Percentiles rank a stretch among this genome's conserved stretches.
These are phyloP conservation scores for Xylaria sp. DNA, from an alignment of 2,329 filamentous ascomycete genomes.

Conservation along the genomic window DNA sequence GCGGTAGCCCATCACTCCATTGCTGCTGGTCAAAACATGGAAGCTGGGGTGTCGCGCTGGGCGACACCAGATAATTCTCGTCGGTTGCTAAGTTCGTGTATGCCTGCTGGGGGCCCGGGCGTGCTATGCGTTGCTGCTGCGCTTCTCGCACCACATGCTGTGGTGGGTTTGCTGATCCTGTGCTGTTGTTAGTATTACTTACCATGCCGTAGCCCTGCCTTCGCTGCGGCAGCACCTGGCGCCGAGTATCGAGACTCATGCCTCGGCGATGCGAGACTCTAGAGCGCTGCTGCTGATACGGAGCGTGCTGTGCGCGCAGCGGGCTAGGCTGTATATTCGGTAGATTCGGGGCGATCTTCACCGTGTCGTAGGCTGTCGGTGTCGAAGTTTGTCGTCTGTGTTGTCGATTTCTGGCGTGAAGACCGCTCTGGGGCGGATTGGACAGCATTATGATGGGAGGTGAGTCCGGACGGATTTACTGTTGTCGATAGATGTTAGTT, in stretches of 20 bases:
- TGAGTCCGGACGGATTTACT: constrained; percentile 70
- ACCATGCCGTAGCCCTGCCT: constrained; percentile 63
- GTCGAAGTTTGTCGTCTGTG: constrained; percentile 92
- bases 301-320: constrained; percentile 45
- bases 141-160: constrained; percentile 89
- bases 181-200: constrained; percentile 67
- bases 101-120: constrained; percentile 71
- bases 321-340: constrained; percentile 61
- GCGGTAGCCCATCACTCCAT: constrained; percentile 54
- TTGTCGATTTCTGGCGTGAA: constrained; percentile 78
- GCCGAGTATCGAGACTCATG: constrained; percentile 82
- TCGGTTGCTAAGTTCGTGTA: constrained; percentile 53
- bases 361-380: constrained; percentile 79
- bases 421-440: constrained; percentile 72
- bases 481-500: constrained; percentile 56
- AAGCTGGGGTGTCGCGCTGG: constrained; percentile 65
- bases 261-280: constrained; percentile 77
- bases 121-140: constrained; percentile 86
- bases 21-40: constrained; percentile 63
- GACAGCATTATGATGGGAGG: constrained; percentile 83
- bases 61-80: constrained; percentile 69
- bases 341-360: constrained; percentile 73
- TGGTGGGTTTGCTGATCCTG: constrained; percentile 68
- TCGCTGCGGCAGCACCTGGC: constrained; percentile 58
- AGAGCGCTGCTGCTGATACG: constrained; percentile 44